phyloP scores from a whole-genome alignment of 1,284 basidiomycete genomes.

The Golubevia sp. region DNA sequence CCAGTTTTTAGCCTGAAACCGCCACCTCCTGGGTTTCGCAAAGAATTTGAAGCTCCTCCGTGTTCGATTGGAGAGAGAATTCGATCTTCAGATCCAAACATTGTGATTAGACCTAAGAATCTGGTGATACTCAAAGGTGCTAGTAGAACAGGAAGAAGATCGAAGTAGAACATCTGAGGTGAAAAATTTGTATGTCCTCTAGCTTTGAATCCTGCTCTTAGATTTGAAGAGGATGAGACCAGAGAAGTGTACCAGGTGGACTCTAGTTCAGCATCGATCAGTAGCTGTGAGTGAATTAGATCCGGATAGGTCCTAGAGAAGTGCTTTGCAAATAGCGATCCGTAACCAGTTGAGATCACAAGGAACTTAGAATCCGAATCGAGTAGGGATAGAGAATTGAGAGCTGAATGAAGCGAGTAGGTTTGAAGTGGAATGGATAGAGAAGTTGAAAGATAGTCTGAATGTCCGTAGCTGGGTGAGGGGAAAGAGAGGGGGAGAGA shows the following conservation, averaged over 20 bases:
- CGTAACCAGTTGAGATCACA: slow-evolving; percentile 35
- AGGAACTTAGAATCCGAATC: too few relatives aligned
- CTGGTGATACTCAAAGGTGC: slow-evolving; percentile 25
- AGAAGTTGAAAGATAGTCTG: too few relatives aligned
- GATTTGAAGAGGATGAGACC: slow-evolving; percentile 17
- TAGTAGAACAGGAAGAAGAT: slow-evolving; percentile 29
- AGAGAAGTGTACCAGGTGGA: slow-evolving; percentile 28
- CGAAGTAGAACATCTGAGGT: slow-evolving; percentile 16
- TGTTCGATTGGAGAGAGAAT: slow-evolving; percentile 28
- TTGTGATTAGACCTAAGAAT: slow-evolving; percentile 26
- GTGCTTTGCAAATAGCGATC: slow-evolving; percentile 30
- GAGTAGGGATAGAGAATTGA: too few relatives aligned
- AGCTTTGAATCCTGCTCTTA: slow-evolving; percentile 29
- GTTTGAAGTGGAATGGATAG: too few relatives aligned
- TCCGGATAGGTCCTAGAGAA: slow-evolving; percentile 37
- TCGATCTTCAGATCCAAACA: slow-evolving; percentile 24
- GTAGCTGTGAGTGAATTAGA: slow-evolving; percentile 34
- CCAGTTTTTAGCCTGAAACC: slow-evolving; percentile 27
- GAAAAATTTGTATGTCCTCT: slow-evolving; percentile 20
- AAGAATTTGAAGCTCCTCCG: slow-evolving; percentile 16
- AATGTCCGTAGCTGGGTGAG: too few relatives aligned
- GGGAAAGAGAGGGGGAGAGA: neutral
- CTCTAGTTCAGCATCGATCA: slow-evolving; percentile 38
- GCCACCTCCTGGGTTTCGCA: slow-evolving; percentile 25
- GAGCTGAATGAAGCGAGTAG: too few relatives aligned